These are phyloP conservation scores for Amorphotheca resinae DNA, from an alignment of 495 filamentous ascomycete genomes.

Conservation along the genomic window DNA sequence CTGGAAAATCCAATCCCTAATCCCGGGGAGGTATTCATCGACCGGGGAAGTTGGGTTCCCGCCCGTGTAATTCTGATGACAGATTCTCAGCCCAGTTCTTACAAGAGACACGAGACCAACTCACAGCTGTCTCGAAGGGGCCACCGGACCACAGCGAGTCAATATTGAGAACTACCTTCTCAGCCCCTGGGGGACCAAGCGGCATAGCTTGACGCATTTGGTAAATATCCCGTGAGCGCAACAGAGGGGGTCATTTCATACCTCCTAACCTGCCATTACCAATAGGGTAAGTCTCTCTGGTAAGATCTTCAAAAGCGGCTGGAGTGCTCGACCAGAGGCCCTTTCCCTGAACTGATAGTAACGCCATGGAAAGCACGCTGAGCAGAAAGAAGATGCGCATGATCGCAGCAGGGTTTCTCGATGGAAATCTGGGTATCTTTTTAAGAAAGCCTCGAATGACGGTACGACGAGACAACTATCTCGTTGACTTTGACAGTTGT, in stretches of 20 bases:
- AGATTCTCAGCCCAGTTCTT: too few species aligned
- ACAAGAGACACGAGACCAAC: too few species aligned
- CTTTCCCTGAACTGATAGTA: background rate
- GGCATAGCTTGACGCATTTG: conserved; percentile 21
- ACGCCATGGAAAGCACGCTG: background rate
- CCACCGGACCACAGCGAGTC: conserved; percentile 35
- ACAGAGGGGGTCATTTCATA: background rate
- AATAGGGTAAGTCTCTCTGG: conserved; percentile 24
- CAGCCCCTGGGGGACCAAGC: conserved; percentile 25
- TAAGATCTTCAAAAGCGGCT: conserved; percentile 15
- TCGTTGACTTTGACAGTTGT: too few species aligned
- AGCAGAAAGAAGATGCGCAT: background rate
- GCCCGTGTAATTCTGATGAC: conserved; percentile 26
- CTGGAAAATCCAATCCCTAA: conserved; percentile 32
- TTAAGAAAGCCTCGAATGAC: too few species aligned
- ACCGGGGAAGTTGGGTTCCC: conserved; percentile 30
- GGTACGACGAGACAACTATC: too few species aligned
- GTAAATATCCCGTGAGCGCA: background rate
- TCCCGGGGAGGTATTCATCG: conserved; percentile 25
- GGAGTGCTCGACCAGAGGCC: conserved; percentile 19
- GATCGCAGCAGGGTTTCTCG: background rate
- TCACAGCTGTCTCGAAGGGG: conserved; percentile 24
- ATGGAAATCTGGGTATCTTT: background rate
- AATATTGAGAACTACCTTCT: conserved; percentile 31
- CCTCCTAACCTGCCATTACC: conserved; percentile 29